Base-by-base conservation (phyloP, 495 filamentous ascomycete species). In the Daldinia decipiens region DNA sequence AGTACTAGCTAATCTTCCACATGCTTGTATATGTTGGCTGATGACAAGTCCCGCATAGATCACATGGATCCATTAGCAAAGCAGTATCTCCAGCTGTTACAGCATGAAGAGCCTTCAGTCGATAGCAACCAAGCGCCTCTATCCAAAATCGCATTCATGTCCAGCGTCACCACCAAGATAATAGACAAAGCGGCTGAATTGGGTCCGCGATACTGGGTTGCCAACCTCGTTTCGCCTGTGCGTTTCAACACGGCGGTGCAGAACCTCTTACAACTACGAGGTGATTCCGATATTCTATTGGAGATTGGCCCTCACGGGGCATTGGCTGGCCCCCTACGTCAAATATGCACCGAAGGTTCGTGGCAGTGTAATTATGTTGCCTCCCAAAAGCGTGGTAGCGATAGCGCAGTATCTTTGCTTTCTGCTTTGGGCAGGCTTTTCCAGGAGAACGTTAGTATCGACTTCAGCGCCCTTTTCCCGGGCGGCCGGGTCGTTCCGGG, bases 171-270 rank as follows among this genome's bases (percentile, higher is more conserved):
- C n/a, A 24, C 43, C 8, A 47, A 47, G 19, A 19, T 47, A 47
- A 47, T 47, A 24, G 43, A 47, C 0, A 24, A 24, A 11, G 17
- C 63, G 6, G 32, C 40, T 0, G 38, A 66, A 1, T 52, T 80
- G 8, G 72, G 68, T 13, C 66, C 79, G 1, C 58, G 68, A 19
- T 78, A 78, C 52, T 78, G 79, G 73, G 66, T 47, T 6, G 17
- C 64, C 13, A 82, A 82, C 67, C 70, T 79, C 15, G 66, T 53
- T 19, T 70, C 68, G 9, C 75, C 74, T 5, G 79, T 79, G 1
- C 73, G 69, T 0, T 86, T 86, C 58, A 58, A 27, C 0, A 52
- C 72, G 0, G 78, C 82, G 0, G 70, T 84, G 4, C 21, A 31
- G 2, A 72, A 63, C 5, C 40, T 78, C 3, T 32, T 82, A 0